Evolutionary conservation across 2,329 filamentous ascomycete genomes (phyloP).

Genomic region (Gyromitra esculenta): DNA sequence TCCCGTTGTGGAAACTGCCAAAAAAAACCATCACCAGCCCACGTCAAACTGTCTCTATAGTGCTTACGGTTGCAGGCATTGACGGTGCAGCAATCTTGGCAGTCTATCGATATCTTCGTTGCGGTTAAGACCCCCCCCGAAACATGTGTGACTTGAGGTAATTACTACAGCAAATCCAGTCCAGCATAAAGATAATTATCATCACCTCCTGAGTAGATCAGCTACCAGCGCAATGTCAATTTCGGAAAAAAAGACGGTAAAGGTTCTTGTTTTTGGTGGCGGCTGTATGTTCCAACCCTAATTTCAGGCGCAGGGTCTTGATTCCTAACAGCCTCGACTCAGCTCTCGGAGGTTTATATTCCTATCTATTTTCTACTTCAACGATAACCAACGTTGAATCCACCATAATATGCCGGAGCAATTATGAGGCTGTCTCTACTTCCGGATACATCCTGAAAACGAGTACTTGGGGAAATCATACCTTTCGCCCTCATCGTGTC

Average conservation of each 20-base stretch:
- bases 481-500: conserved; percentile 70
- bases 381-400: conserved; percentile 65
- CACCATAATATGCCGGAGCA: conserved; percentile 77
- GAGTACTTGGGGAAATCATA: conserved; percentile 73
- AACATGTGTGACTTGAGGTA: neutral
- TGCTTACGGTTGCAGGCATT: neutral
- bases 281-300: conserved; percentile 33
- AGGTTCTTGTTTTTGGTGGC: conserved; percentile 46
- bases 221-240: neutral
- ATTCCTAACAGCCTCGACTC: neutral
- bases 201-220: neutral
- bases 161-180: neutral
- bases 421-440: conserved; percentile 71
- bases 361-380: conserved; percentile 54
- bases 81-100: neutral
- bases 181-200: neutral
- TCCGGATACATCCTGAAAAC: conserved; percentile 73
- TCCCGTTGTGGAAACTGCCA: neutral
- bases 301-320: neutral
- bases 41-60: neutral
- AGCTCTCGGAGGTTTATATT: conserved; percentile 56
- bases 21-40: neutral
- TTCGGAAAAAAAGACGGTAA: conserved; percentile 18
- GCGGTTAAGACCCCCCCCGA: neutral
- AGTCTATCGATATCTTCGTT: neutral